Evolutionary conservation across 2,329 filamentous ascomycete genomes (phyloP).

Genomic region (Alternaria sp.): DNA sequence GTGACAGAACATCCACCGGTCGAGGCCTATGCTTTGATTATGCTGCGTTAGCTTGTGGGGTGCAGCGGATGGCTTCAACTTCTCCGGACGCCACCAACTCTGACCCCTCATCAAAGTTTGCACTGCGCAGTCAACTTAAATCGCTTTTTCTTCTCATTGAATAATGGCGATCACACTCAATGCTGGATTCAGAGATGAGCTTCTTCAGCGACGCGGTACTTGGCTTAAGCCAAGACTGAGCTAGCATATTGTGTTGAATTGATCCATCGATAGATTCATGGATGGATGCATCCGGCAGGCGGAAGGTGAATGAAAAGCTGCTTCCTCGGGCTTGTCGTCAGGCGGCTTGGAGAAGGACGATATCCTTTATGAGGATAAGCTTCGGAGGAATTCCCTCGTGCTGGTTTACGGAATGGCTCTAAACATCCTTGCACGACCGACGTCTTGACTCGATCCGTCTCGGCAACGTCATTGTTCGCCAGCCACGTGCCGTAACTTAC

Average conservation of each 20-base stretch:
- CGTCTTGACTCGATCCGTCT: slow-evolving; percentile 12
- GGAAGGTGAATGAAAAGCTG: slow-evolving; percentile 1
- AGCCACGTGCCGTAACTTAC: slow-evolving; percentile 9
- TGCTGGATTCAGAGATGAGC: background rate
- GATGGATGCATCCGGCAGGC: slow-evolving; percentile 1
- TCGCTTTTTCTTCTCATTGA: background rate
- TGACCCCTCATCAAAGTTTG: background rate
- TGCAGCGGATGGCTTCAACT: slow-evolving; percentile 1
- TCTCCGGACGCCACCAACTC: slow-evolving; percentile 3
- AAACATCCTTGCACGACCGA: slow-evolving; percentile 2
- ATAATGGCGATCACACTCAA: background rate
- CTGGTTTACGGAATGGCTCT: slow-evolving; percentile 2
- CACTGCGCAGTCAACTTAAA: background rate
- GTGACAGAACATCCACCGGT: slow-evolving; percentile 5
- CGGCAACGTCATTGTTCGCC: slow-evolving; percentile 17
- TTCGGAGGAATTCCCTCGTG: background rate
- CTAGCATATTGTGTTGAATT: background rate
- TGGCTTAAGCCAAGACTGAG: background rate
- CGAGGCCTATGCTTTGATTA: background rate
- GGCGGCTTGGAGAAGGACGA: background rate
- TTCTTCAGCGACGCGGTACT: background rate
- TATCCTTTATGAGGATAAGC: slow-evolving; percentile 4
- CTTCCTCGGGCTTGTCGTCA: slow-evolving; percentile 1
- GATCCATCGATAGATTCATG: background rate
- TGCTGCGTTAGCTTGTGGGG: slow-evolving; percentile 8